Evolutionary conservation across 2,329 filamentous ascomycete species (phyloP).

Genomic region (Calonectria crousiana): DNA sequence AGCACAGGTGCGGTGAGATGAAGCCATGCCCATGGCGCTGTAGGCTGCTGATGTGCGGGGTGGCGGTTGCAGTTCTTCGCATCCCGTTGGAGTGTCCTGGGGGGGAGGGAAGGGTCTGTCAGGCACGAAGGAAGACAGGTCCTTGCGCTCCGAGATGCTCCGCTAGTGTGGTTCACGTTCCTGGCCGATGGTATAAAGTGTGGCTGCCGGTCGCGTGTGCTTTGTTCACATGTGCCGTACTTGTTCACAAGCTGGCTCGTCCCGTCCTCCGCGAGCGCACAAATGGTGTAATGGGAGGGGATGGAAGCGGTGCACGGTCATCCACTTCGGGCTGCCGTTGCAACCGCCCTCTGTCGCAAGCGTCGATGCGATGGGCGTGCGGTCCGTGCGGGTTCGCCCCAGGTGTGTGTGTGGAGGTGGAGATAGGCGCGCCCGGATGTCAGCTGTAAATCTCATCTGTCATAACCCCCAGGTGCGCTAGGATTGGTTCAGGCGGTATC

Average conservation of each 20-base stretch:
- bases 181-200: constrained; percentile 15
- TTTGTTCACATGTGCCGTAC: neutral
- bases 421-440: constrained; percentile 29
- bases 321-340: neutral
- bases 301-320: neutral
- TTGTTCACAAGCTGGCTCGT: neutral
- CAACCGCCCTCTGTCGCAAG: neutral
- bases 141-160: constrained; percentile 10
- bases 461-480: constrained; percentile 29
- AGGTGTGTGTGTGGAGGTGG: constrained; percentile 22
- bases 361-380: neutral
- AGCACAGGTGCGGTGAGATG: constrained; percentile 10
- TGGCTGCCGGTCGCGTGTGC: neutral
- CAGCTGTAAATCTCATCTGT: constrained; percentile 42
- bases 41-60: constrained; percentile 11
- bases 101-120: neutral
- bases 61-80: neutral
- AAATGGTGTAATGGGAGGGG: neutral
- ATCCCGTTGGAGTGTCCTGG: neutral
- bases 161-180: constrained; percentile 15
- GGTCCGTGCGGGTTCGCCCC: constrained; percentile 6
- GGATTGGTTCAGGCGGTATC: constrained; percentile 36
- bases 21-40: neutral
- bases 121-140: neutral
- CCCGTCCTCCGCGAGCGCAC: neutral